Evolutionary conservation across 805 yeast genomes (phyloP), one percentile per base, ranked within the genome.

Genomic region (Candida loeiensis): DNA sequence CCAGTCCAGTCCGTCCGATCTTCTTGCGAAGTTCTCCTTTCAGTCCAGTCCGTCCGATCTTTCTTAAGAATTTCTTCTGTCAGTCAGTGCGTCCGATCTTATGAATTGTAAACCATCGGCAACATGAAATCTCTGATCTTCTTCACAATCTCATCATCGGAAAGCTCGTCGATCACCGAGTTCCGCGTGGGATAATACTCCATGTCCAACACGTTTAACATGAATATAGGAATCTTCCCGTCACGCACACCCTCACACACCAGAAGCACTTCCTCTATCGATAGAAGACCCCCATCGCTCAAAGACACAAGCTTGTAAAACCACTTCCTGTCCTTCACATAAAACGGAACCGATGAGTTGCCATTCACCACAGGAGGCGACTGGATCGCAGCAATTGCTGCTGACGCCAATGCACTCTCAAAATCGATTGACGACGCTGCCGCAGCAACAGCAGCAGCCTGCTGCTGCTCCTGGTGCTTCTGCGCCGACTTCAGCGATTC

Each of bases 221-320:
- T 59, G 32, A 62, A 61, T 17, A 55, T 41, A 2, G 69, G 70
- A 17, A 64, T 61, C 41, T 56, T 63, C n/a, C 57, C 58, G 40
- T 64, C 70, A 34, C 69, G 48, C 1, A 64, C 62, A 1, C 69
- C 70, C 37, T 63, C 67, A 33, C 65, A 58, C 1, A 64, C 56
- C 12, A 52, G 38, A 16, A 64, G 48, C 3, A 64, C 66, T 22
- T 64, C 70, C 19, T 54, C 54, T 2, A 58, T 51, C 4, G 53
- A 53, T 2, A 64, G 41, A 26, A 48, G 51, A 8, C 55, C 58
- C 11, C 47, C 41, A 15, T 61, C 64, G 37, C 60, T 55, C 30
- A 63, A 46, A 7, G 47, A 40, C 6, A 64, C 53, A 33, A 64
- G 48, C 37, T 55, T 63, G 39, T 58, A 63, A 44, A 64, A 62